Evolutionary conservation across 129 eudicot species (phyloP).

Genomic region (Apium graveolens): DNA sequence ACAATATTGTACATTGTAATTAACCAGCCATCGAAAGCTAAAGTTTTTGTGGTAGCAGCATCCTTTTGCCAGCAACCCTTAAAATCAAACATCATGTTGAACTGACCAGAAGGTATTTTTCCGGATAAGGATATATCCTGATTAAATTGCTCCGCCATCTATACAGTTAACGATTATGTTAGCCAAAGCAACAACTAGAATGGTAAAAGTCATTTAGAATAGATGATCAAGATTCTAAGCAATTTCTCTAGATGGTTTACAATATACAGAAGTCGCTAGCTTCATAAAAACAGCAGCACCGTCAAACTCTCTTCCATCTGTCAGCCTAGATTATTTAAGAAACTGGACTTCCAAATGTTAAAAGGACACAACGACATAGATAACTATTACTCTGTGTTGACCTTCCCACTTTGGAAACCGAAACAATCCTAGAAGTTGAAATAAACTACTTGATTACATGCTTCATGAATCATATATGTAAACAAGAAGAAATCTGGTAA

Average conservation of each 20-base stretch:
- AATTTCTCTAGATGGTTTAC: not conserved
- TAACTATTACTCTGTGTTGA: not conserved
- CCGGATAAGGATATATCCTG: slow-evolving; percentile 75
- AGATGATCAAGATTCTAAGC: not conserved
- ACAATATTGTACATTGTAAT: slow-evolving; percentile 67
- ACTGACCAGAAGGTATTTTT: slow-evolving; percentile 82
- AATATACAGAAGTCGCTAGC: not conserved
- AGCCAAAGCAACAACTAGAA: not conserved
- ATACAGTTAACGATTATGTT: slow-evolving; percentile 7
- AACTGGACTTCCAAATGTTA: not conserved
- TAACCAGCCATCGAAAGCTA: slow-evolving; percentile 94
- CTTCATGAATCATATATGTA: not conserved
- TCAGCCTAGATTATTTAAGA: not conserved
- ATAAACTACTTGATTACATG: not conserved
- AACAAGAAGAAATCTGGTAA: not conserved
- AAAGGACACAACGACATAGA: not conserved
- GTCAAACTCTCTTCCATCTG: not conserved
- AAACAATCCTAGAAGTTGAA: not conserved
- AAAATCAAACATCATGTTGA: slow-evolving; percentile 73
- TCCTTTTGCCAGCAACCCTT: slow-evolving; percentile 93
- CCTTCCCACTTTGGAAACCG: not conserved
- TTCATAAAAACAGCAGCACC: not conserved
- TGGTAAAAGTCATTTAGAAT: not conserved
- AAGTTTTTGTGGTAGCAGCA: slow-evolving; percentile 64
- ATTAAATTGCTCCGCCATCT: slow-evolving; percentile 96